These are phyloP conservation scores for Amanita exitialis DNA, from an alignment of 768 basidiomycete genomes.

Conservation along the genomic window DNA sequence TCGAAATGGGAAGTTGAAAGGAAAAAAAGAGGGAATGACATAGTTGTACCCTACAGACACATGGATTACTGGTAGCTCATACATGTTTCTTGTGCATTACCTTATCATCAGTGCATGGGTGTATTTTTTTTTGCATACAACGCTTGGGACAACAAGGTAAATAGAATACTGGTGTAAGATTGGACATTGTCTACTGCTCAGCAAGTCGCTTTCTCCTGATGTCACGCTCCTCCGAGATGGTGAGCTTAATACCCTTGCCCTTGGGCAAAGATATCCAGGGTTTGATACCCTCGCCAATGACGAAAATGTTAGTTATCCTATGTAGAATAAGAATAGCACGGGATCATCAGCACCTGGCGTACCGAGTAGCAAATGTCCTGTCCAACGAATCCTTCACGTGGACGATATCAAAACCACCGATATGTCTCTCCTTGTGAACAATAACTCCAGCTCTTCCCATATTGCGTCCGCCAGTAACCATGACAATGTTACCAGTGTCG, in stretches of 20 bases:
- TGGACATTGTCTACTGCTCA: slow-evolving; percentile 39
- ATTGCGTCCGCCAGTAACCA: slow-evolving; percentile 99
- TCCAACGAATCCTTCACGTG: slow-evolving; percentile 95
- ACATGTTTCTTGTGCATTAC: background rate
- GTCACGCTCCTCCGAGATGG: slow-evolving; percentile 95
- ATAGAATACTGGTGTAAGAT: slow-evolving; percentile 14
- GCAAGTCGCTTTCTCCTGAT: slow-evolving; percentile 73
- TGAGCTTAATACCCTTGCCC: slow-evolving; percentile 96
- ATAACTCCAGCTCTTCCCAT: slow-evolving; percentile 98
- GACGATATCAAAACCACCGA: slow-evolving; percentile 98
- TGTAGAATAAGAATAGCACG: background rate
- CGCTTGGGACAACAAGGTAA: slow-evolving; percentile 22
- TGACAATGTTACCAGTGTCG: slow-evolving; percentile 94
- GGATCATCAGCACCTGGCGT: slow-evolving; percentile 18
- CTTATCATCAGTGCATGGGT: background rate
- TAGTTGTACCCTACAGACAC: slow-evolving; percentile 29
- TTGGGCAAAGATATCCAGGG: slow-evolving; percentile 95
- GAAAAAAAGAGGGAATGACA: slow-evolving; percentile 35
- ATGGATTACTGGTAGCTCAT: slow-evolving; percentile 36
- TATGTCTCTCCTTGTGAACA: slow-evolving; percentile 92
- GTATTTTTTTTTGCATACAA: slow-evolving; percentile 24
- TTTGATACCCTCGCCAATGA: slow-evolving; percentile 93
- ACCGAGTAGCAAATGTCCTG: slow-evolving; percentile 97
- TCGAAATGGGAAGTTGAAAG: slow-evolving; percentile 82
- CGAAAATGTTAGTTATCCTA: slow-evolving; percentile 95